These are phyloP conservation scores for Phytophthora citrophthora DNA, from an alignment of 352 stramenopile species.

Conservation along the genomic window DNA sequence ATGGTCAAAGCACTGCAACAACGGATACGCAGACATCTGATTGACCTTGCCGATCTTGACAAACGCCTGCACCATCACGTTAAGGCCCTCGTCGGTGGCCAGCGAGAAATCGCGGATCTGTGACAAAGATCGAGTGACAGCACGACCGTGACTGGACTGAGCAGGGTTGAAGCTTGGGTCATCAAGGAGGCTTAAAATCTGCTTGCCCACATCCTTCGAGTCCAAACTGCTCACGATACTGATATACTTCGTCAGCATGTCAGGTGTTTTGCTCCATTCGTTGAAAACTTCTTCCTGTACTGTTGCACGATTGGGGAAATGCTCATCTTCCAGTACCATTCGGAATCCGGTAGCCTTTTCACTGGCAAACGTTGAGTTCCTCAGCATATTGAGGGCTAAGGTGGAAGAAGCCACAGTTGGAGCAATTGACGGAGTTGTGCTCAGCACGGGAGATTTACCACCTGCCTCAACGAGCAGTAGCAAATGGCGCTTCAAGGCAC, in stretches of 20 bases:
- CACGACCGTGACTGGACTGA: slow-evolving; percentile 77
- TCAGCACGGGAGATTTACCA: slow-evolving; percentile 54
- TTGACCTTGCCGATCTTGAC: slow-evolving; percentile 86
- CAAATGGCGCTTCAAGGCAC: slow-evolving; percentile 70
- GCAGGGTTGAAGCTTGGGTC: slow-evolving; percentile 77
- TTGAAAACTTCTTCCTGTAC: slow-evolving; percentile 75
- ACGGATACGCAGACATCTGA: slow-evolving; percentile 84
- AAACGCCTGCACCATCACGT: slow-evolving; percentile 77
- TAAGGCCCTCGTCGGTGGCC: slow-evolving; percentile 75
- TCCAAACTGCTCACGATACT: slow-evolving; percentile 73
- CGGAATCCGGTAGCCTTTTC: slow-evolving; percentile 70
- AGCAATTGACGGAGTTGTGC: slow-evolving; percentile 40
- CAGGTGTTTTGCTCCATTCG: slow-evolving; percentile 72
- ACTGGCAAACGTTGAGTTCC: slow-evolving; percentile 70
- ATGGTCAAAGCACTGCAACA: slow-evolving; percentile 85
- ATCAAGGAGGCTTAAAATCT: slow-evolving; percentile 69
- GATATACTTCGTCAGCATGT: slow-evolving; percentile 87
- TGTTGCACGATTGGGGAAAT: slow-evolving; percentile 56
- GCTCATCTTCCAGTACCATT: slow-evolving; percentile 69
- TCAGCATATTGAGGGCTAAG: slow-evolving; percentile 64
- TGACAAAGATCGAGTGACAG: slow-evolving; percentile 64
- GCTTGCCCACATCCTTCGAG: slow-evolving; percentile 68
- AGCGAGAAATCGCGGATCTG: slow-evolving; percentile 82
- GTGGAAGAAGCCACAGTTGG: slow-evolving; percentile 53
- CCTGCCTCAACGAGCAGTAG: slow-evolving; percentile 71